Base-by-base conservation (phyloP, 2,329 filamentous ascomycete genomes). In the Aspergillus terreus region DNA sequence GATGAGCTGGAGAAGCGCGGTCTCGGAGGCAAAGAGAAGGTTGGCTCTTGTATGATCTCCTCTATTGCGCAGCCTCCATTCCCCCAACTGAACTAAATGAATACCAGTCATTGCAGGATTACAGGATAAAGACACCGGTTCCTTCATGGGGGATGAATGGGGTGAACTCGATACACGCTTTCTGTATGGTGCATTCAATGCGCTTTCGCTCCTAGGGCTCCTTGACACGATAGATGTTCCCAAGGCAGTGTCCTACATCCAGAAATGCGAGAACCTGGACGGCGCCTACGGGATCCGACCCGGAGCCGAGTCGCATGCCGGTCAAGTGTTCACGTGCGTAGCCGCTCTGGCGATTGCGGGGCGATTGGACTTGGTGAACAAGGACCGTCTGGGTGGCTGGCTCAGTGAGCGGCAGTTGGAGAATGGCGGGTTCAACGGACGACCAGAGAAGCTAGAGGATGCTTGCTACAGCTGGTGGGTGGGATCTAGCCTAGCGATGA, bases 401-500 rank as follows among this genome's bases (percentile, higher is more conserved):
- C 78, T 99, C 49, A 95, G 91, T 70, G 94, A 99, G 73, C 82
- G 94, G 56, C 94, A 99, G 69, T 78, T 95, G 25, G 82, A 89
- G 9, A 86, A 86, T 44, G 94, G 94, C 27, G 94, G 94, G 0
- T 76, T 99, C 46, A 99, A 99, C 68, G 94, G 94, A 2, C 82
- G 94, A 45, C 94, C 94, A 0, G 94, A 97, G 74, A 99, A 99
- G 77, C 76, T 88, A 56, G 92, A 96, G 68, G 94, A 99, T 69
- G 92, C 96, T 12, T 99, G 94, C 75, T 99, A 99, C 74, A 96
- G 90, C 69, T 99, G 94, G 94, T 99, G 94, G 94, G 94, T 97
- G 42, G 76, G 92, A 65, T 92, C 89, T 66, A 96, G 92, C 68
- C 76, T 99, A 60, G 86, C 88, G 43, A 96, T 97, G 80, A 88